Base-by-base conservation (phyloP, 176 grass and related monocot species). In the Musa acuminata region DNA sequence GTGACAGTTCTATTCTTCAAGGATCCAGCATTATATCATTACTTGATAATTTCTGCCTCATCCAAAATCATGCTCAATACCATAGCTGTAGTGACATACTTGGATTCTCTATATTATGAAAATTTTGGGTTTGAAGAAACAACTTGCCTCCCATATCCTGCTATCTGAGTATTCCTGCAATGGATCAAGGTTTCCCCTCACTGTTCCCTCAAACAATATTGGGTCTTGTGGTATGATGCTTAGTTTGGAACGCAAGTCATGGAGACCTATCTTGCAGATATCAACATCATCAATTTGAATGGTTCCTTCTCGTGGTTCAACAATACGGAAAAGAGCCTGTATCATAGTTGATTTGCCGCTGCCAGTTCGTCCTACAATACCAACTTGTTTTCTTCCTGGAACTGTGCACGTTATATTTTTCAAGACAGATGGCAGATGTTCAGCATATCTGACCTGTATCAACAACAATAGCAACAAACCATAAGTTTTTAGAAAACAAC, bases 321-420 rank as follows among this genome's bases (percentile, higher is more conserved):
- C 67, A 55, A 87, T 71, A 27, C 85, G 72, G 55, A 87, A 87
- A 6, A 87, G 49, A 76, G 77, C 81, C 53, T 79, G 70, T 65
- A 83, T 87, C 26, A 87, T 11, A 65, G 81, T 83, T 13, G 81
- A 83, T 66, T 87, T 87, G 24, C 85, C 85, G 14, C 85, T 87
- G 66, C 77, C 85, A 24, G 81, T 87, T 35, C 81, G 54, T 20
- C 85, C 81, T 60, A 87, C 85, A 48, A 87, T 64, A 4, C 85
- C 85, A 67, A 87, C 80, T 26, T 82, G 83, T 8, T 83, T 77
- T 27, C 80, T 71, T n/a, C 77, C 80, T 72, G 69, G 50, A 69
- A 87, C 65, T 76, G 67, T 83, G 77, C 85, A 87, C 13, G 69
- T 83, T 24, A 87, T 80, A 2, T 51, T 51, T 21, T 72, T 81